These are phyloP conservation scores for Spinellus fusiger DNA, from an alignment of 192 early-diverging fungal genomes.

Conservation along the genomic window DNA sequence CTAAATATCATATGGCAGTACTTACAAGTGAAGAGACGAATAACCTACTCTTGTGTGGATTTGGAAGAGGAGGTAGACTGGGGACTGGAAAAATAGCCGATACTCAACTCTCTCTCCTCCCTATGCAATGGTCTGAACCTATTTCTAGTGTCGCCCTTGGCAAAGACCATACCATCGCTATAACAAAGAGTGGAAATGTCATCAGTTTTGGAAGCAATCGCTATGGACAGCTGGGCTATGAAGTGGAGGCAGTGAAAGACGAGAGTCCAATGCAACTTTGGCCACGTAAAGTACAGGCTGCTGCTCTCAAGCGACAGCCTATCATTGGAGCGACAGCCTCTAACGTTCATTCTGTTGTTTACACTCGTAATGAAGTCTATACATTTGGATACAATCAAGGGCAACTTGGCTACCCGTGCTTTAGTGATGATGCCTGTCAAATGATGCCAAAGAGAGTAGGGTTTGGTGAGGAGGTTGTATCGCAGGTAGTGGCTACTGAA, in stretches of 20 bases:
- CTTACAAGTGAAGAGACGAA: constrained; percentile 41
- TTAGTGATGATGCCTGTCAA: constrained; percentile 39
- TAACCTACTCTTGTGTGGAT: constrained; percentile 51
- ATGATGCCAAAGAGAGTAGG: constrained; percentile 56
- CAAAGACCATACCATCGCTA: constrained; percentile 63
- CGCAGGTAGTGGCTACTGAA: constrained; percentile 51
- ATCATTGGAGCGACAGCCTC: constrained; percentile 61
- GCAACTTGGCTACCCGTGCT: constrained; percentile 42
- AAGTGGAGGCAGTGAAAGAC: constrained; percentile 15
- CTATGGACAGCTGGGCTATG: constrained; percentile 53
- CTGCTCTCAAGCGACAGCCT: constrained; percentile 41
- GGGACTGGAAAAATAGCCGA: constrained; percentile 52
- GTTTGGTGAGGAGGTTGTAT: constrained; percentile 40
- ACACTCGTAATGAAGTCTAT: constrained; percentile 51
- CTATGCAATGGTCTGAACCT: constrained; percentile 40
- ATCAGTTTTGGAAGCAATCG: constrained; percentile 65
- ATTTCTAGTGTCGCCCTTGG: constrained; percentile 49
- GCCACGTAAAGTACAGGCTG: constrained; percentile 49
- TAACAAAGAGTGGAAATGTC: constrained; percentile 49
- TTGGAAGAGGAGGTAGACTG: constrained; percentile 62
- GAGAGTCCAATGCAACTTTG: constrained; percentile 33
- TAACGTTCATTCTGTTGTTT: constrained; percentile 58
- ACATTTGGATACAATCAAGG: constrained; percentile 70
- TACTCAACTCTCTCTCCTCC: constrained; percentile 46
- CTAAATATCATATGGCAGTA: constrained; percentile 64